Base-by-base conservation (phyloP, 108 stramenopile genomes). In the Bacterosira constricta region DNA sequence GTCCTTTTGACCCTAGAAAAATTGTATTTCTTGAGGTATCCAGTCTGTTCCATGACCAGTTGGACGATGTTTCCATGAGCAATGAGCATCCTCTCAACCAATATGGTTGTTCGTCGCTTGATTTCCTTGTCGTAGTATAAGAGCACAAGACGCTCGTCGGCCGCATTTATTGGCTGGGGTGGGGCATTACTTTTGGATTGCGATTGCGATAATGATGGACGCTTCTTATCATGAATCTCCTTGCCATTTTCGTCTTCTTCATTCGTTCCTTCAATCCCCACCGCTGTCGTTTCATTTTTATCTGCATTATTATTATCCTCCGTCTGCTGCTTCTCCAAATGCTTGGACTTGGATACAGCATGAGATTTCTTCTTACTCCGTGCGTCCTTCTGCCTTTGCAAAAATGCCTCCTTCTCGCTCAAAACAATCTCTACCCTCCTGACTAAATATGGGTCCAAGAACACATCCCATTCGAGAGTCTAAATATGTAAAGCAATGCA, bases 71-170 rank as follows among this genome's bases (percentile, higher is more conserved):
- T 91, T 0, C 94, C 94, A 68, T 95, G 94, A 1, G 94, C 91
- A 53, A 95, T 95, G 12, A 95, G 60, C 87, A 95, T 90, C 2
- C 80, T 65, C 30, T 95, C 90, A 13, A 89, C 84, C 29, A 95
- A 62, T 51, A 82, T 58, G 30, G 67, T 54, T 1, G 84, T 75
- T 42, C 93, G 61, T 52, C 75, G 47, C 23, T 77, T 49, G 12
- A 91, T 80, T 66, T 91, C 88, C n/a, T 66, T 41, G 27, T 88
- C 69, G 35, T 88, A 88, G 35, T 82, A 89, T 23, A 66, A 63
- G 23, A 90, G 52, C 29, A 86, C 85, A 10, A 73, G 75, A 9
- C 80, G 38, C 52, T 83, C 82, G 50, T 74, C 67, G 3, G 73
- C 36, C 47, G 63, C 46, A 36, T 32, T 31, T 30, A 72, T 52